These are phyloP conservation scores for Candida insectalens DNA, from an alignment of 805 yeast species.

Conservation along the genomic window DNA sequence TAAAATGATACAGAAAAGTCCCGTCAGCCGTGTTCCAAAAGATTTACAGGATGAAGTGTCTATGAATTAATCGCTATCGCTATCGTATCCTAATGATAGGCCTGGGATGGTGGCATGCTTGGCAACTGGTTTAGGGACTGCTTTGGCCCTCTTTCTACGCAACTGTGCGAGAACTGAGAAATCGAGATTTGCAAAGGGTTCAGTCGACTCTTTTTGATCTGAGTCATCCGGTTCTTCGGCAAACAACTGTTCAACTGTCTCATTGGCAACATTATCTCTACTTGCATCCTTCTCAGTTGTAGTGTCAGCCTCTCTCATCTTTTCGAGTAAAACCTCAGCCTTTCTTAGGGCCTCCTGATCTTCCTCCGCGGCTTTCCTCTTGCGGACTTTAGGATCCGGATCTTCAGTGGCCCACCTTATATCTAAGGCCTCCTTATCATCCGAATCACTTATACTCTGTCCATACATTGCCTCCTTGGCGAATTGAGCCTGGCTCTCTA, in stretches of 20 bases:
- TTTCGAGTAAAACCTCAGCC: conserved; percentile 33
- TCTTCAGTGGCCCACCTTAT: conserved; percentile 89
- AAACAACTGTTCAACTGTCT: background rate
- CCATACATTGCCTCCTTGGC: conserved; percentile 92
- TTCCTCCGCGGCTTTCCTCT: conserved; percentile 39
- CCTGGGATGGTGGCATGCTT: no score
- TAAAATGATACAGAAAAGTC: conserved; percentile 34
- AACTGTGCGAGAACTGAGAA: no score
- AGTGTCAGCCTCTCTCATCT: conserved; percentile 15
- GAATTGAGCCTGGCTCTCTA: conserved; percentile 78
- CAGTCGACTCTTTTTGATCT: background rate
- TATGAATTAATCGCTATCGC: conserved; percentile 1
- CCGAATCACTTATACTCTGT: conserved; percentile 47
- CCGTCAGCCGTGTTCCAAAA: conserved; percentile 28
- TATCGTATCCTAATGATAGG: background rate
- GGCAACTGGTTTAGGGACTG: background rate
- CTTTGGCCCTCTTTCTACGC: background rate
- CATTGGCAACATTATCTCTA: background rate
- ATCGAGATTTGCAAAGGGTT: background rate
- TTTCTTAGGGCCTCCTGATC: conserved; percentile 36
- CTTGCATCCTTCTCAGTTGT: conserved; percentile 1
- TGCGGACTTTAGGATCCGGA: conserved; percentile 63
- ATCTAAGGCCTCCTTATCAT: conserved; percentile 51
- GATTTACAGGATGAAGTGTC: conserved; percentile 24
- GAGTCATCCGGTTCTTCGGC: no score